A percentile compares a stretch with the other conserved stretches of the same genome.
phyloP scores from a whole-genome alignment of 2,329 filamentous ascomycete genomes.

The Elsinoe batatas region DNA sequence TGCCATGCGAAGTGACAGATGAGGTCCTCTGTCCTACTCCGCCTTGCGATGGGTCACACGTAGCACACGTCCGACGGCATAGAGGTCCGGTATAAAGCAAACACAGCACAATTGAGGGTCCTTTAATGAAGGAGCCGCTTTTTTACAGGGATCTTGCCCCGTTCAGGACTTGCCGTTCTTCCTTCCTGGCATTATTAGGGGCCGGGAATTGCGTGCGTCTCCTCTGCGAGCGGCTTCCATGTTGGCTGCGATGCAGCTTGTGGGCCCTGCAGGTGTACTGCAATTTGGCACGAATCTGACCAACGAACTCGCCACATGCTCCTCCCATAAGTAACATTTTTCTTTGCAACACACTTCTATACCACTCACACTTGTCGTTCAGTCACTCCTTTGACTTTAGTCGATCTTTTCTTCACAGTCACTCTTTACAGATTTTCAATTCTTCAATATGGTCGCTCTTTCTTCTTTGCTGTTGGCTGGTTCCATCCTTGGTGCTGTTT shows the following conservation, averaged over 20 bases:
- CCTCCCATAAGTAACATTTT: neutral
- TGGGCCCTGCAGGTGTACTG: conserved; percentile 4
- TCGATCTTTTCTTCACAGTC: conserved; percentile 9
- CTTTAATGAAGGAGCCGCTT: neutral
- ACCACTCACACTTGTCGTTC: neutral
- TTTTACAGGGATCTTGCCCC: too few relatives aligned
- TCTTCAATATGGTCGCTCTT: conserved; percentile 11
- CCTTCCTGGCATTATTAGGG: neutral
- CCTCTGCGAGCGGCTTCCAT: neutral
- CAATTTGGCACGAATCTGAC: conserved; percentile 4
- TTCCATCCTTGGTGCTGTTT: conserved; percentile 10
- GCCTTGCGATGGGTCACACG: too few relatives aligned
- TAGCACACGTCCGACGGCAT: too few relatives aligned
- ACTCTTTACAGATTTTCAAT: neutral
- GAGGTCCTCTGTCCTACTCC: too few relatives aligned
- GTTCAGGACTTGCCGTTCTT: neutral
- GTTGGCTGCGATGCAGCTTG: neutral
- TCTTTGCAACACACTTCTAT: neutral
- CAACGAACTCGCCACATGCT: neutral
- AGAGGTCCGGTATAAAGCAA: too few relatives aligned
- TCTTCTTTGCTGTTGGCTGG: conserved; percentile 11
- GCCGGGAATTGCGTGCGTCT: conserved; percentile 1
- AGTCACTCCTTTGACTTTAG: conserved; percentile 4
- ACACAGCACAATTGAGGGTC: too few relatives aligned
- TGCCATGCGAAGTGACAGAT: too few relatives aligned